Percentiles rank a stretch among this genome's conserved stretches.
phyloP scores from a whole-genome alignment of 108 stramenopile species.

The Fistulifera pelliculosa region DNA sequence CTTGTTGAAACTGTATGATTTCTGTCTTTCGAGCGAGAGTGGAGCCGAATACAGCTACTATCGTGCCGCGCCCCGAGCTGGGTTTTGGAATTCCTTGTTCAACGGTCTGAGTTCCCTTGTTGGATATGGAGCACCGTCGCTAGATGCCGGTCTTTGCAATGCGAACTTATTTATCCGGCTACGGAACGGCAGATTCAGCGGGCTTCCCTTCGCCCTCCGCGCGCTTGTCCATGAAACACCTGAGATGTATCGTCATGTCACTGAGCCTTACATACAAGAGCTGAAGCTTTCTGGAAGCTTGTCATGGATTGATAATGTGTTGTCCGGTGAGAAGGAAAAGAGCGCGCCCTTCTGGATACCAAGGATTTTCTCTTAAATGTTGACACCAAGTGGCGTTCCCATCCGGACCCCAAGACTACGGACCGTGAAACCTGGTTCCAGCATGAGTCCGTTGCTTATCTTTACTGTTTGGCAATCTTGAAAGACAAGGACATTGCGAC shows the following conservation, averaged over 20 bases:
- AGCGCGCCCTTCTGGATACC: slow-evolving; percentile 46
- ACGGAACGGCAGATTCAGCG: slow-evolving; percentile 30
- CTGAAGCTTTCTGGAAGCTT: slow-evolving; percentile 37
- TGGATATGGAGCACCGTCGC: neutral
- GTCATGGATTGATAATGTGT: slow-evolving; percentile 36
- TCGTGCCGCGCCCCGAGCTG: slow-evolving; percentile 18
- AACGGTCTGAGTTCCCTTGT: no score
- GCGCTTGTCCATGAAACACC: slow-evolving; percentile 40
- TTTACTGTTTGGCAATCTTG: slow-evolving; percentile 62
- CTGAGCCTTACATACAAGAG: slow-evolving; percentile 31
- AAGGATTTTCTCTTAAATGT: slow-evolving; percentile 55
- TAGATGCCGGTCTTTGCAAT: slow-evolving; percentile 15
- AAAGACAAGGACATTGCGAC: slow-evolving; percentile 34
- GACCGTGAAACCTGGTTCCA: slow-evolving; percentile 25
- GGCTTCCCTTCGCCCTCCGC: slow-evolving; percentile 32
- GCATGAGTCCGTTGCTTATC: slow-evolving; percentile 24
- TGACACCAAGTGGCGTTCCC: slow-evolving; percentile 74
- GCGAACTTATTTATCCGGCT: slow-evolving; percentile 50
- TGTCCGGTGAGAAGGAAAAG: slow-evolving; percentile 47
- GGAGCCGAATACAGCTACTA: slow-evolving; percentile 57
- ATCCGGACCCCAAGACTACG: slow-evolving; percentile 32
- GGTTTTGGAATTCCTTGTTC: neutral
- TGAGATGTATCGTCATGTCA: slow-evolving; percentile 24
- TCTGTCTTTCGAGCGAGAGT: slow-evolving; percentile 33
- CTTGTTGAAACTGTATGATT: slow-evolving; percentile 28